These are phyloP conservation scores for Pythium aristosporum DNA, from an alignment of 352 stramenopile species.

Conservation along the genomic window DNA sequence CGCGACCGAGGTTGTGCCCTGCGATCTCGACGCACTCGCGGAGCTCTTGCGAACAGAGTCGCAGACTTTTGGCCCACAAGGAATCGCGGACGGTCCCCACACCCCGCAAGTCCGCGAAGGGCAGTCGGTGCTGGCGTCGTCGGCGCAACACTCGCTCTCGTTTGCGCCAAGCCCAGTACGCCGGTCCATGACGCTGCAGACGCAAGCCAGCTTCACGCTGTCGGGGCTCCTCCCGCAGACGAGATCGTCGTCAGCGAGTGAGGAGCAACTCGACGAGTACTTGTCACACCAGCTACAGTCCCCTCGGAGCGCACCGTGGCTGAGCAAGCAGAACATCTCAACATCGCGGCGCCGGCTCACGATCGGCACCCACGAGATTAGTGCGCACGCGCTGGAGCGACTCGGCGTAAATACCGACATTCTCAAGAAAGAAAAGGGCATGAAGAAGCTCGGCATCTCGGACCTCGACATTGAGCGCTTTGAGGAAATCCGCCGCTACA, in stretches of 20 bases:
- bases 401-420: constrained; percentile 42
- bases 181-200: constrained; percentile 15
- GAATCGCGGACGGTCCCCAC: not conserved
- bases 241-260: not conserved
- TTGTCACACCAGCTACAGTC: constrained; percentile 6
- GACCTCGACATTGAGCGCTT: constrained; percentile 37
- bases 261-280: not conserved
- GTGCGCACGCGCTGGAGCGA: constrained; percentile 30
- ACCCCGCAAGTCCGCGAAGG: not conserved
- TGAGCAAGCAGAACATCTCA: constrained; percentile 14
- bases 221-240: not conserved
- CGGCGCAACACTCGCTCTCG: constrained; percentile 12
- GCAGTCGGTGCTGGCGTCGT: constrained; percentile 13
- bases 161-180: not conserved
- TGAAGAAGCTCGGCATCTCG: constrained; percentile 50
- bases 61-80: not conserved
- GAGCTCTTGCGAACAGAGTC: constrained; percentile 14
- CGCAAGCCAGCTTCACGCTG: constrained; percentile 11
- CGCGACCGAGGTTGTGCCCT: not conserved
- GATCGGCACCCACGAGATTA: constrained; percentile 29
- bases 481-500: constrained; percentile 33
- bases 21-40: constrained; percentile 24
- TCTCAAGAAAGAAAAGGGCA: constrained; percentile 42
- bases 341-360: constrained; percentile 24
- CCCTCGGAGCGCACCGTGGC: not conserved